Percentiles rank a stretch among this genome's conserved stretches.
Conservation (phyloP, 2,329 filamentous ascomycete genomes). For the Polytolypa hystricis region DNA sequence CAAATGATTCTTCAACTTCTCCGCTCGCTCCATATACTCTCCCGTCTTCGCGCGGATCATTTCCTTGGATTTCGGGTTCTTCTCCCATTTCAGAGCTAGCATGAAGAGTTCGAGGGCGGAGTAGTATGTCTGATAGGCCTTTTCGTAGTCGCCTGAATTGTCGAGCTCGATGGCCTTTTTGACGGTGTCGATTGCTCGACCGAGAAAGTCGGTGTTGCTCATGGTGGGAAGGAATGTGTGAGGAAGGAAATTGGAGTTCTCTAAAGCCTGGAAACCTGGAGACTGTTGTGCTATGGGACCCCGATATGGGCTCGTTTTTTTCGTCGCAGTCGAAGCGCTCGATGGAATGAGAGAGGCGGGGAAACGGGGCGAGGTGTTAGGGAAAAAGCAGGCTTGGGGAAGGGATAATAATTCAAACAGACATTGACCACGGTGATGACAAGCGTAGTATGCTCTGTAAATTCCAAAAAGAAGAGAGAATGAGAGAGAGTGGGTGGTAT, state of each 20-base stretch:
- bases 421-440: neutral
- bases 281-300: neutral
- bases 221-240: conserved; percentile 41
- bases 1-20: conserved; percentile 91
- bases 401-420: too few species aligned
- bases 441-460: neutral
- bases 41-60: conserved; percentile 92
- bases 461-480: neutral
- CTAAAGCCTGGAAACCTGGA: neutral
- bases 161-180: conserved; percentile 97
- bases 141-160: conserved; percentile 91
- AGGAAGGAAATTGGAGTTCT: neutral
- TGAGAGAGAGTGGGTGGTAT: neutral
- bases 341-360: neutral
- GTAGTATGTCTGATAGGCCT: conserved; percentile 94
- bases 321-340: neutral
- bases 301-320: neutral
- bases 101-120: conserved; percentile 94
- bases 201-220: conserved; percentile 95
- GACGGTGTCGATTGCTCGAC: conserved; percentile 89
- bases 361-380: neutral
- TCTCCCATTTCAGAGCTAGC: conserved; percentile 98
- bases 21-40: conserved; percentile 97
- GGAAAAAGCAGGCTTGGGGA: too few species aligned
- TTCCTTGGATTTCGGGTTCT: conserved; percentile 92